These are phyloP conservation scores for Psophocarpus tetragonolobus DNA, from an alignment of 306 rosid genomes.

Conservation along the genomic window DNA sequence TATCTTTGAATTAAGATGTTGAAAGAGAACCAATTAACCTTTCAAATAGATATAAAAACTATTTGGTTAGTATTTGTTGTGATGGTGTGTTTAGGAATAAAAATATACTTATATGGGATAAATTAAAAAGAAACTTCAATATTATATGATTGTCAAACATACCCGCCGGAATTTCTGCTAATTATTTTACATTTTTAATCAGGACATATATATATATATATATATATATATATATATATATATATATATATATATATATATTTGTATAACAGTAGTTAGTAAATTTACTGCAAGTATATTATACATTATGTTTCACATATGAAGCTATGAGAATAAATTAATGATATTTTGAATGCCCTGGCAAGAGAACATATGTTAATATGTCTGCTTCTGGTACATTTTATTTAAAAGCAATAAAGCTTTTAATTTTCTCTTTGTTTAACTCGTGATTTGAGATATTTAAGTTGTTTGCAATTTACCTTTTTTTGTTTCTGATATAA, in stretches of 20 bases:
- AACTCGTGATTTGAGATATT: conserved; percentile 3
- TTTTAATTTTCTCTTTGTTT: neutral
- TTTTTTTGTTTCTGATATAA: conserved; percentile 24
- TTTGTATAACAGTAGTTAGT: neutral
- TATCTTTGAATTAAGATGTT: neutral
- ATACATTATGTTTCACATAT: neutral
- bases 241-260: too few relatives aligned
- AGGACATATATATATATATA: neutral
- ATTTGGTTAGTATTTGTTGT: neutral
- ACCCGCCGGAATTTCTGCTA: conserved; percentile 8
- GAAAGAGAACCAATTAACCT: neutral
- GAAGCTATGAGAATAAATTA: neutral
- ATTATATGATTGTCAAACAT: neutral
- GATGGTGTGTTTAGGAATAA: neutral
- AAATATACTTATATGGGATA: neutral
- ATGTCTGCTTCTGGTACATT: neutral
- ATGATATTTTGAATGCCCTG: neutral
- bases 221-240: too few relatives aligned
- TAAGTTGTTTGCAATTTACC: conserved; percentile 21
- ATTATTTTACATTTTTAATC: neutral
- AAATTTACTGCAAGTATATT: neutral
- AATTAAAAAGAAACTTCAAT: neutral
- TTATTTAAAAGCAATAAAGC: neutral
- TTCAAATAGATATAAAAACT: neutral
- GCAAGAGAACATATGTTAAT: neutral